Base-by-base conservation (phyloP, 202 grass and related monocot genomes). In the Brachypodium distachyon region DNA sequence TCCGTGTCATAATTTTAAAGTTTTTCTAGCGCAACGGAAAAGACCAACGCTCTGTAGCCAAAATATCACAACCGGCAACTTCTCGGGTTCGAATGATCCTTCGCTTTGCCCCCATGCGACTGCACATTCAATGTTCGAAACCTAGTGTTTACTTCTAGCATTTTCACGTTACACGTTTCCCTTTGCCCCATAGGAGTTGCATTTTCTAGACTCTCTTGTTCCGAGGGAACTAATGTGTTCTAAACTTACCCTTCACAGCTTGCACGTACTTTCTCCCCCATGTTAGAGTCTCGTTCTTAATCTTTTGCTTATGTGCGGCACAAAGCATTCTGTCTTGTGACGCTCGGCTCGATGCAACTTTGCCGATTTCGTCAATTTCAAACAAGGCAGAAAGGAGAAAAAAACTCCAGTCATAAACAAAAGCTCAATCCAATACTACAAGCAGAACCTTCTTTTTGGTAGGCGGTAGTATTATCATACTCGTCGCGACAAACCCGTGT, bases 301-400 rank as follows among this genome's bases (percentile, higher is more conserved):
- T 43, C 9, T 27, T 67, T 4, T n/a, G 12, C 14, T 27, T 67
- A 2, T n/a, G 12, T 19, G 31, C 38, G 22, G 11, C 4, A 61
- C 34, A 84, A 83, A 70, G 18, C 54, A 21, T 16, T 32, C n/a
- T 16, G 17, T 50, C 63, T 70, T 53, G 81, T 51, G 46, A 71
- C 43, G 81, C 54, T 78, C 74, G 82, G 81, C 54, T 78, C 74
- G 82, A 84, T 72, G 82, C 74, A 78, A 4, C 82, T 78, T 84
- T 78, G 46, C 40, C 1, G 27, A 6, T 31, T 46, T 72, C 56
- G 49, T 72, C 44, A 64, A 77, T 56, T 62, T 54, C 43, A 41
- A 62, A 63, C 64, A 9, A 54, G 26, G 44, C 44, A 53, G 65
- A 77, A 51, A 62, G 27, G 37, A 32, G 14, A 62, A 70, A 71